Conservation (phyloP, 179 eudicot genomes). For the Drosera spatulata region DNA sequence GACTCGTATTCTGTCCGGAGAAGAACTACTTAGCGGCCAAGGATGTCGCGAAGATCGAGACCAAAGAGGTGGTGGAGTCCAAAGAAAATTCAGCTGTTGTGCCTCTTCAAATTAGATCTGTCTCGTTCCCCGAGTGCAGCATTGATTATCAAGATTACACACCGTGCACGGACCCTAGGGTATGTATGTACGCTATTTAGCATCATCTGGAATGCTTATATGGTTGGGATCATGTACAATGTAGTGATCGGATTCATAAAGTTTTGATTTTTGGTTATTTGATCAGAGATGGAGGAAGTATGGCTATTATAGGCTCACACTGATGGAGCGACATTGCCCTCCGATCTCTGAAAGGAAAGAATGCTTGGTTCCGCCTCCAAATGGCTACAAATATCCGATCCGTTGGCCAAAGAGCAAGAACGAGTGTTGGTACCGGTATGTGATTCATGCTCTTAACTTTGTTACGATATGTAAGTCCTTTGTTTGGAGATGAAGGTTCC, state of each 20-base stretch:
- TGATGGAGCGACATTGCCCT: slow-evolving; percentile 96
- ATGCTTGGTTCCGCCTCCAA: slow-evolving; percentile 92
- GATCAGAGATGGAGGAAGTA: slow-evolving; percentile 87
- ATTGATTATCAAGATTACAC: slow-evolving; percentile 73
- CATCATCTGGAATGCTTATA: not conserved
- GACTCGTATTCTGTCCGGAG: slow-evolving; percentile 47
- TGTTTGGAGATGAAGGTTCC: slow-evolving; percentile 1
- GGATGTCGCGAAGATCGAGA: slow-evolving; percentile 15
- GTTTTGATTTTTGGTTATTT: not conserved
- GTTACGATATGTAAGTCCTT: not conserved
- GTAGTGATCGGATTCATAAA: not conserved
- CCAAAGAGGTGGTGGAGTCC: slow-evolving; percentile 17
- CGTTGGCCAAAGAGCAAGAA: slow-evolving; percentile 94
- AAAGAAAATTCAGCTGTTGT: slow-evolving; percentile 15
- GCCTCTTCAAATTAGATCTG: slow-evolving; percentile 46
- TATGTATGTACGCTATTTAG: slow-evolving; percentile 11
- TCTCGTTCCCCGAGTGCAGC: slow-evolving; percentile 63
- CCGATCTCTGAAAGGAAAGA: slow-evolving; percentile 68
- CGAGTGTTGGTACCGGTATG: slow-evolving; percentile 95
- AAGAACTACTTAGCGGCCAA: slow-evolving; percentile 20
- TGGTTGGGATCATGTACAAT: not conserved
- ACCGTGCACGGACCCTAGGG: slow-evolving; percentile 98
- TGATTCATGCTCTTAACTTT: not conserved
- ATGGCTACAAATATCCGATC: slow-evolving; percentile 83
- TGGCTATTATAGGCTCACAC: slow-evolving; percentile 54